A percentile compares a stretch with the other conserved stretches of the same genome.
These are phyloP conservation scores for Camellia lanceoleosa DNA, from an alignment of 148 eudicot genomes.

Conservation along the genomic window DNA sequence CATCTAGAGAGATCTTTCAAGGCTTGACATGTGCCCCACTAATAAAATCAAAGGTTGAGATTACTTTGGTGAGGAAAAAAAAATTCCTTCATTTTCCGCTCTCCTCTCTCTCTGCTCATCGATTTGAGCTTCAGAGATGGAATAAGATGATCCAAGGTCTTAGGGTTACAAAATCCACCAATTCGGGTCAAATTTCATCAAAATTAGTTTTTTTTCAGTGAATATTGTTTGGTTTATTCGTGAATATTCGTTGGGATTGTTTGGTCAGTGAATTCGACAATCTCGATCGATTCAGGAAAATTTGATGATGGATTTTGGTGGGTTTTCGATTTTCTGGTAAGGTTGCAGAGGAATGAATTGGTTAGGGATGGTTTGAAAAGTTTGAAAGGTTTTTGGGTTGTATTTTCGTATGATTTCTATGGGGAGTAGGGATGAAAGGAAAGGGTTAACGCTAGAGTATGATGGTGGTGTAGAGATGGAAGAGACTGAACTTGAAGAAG, in stretches of 20 bases:
- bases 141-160: constrained; percentile 25
- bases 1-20: too few species aligned
- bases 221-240: neutral
- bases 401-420: neutral
- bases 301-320: constrained; percentile 28
- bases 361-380: constrained; percentile 16
- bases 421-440: too few species aligned
- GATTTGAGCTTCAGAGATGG: constrained; percentile 56
- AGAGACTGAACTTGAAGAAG: too few species aligned
- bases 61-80: too few species aligned
- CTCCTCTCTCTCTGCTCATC: constrained; percentile 35
- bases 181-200: too few species aligned
- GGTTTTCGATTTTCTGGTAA: constrained; percentile 25
- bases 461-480: too few species aligned
- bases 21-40: too few species aligned
- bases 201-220: neutral
- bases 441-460: too few species aligned
- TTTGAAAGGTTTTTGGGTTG: constrained; percentile 15
- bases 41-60: too few species aligned
- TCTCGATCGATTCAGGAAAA: constrained; percentile 44
- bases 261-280: constrained; percentile 5
- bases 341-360: constrained; percentile 10
- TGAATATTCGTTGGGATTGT: neutral
- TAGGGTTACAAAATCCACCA: too few species aligned
- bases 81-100: neutral